Evolutionary conservation across 2,329 filamentous ascomycete species (phyloP), one percentile per base, ranked within the genome.

Genomic region (Phaeoacremonium minimum): DNA sequence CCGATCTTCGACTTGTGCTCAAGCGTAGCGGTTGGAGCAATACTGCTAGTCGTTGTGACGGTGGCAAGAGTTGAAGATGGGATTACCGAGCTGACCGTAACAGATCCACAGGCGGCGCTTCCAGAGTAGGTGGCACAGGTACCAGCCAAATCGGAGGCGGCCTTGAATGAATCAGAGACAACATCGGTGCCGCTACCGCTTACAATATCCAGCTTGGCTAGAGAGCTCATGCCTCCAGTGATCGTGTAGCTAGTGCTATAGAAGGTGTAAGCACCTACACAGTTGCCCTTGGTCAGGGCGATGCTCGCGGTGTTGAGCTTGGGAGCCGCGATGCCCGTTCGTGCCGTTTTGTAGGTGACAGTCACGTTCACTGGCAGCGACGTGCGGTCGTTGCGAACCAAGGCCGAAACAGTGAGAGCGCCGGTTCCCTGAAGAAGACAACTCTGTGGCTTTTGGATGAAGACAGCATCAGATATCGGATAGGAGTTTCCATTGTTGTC

Each of bases 401-500:
- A 65, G 18, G 68, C 71, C 1, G 63, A 59, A 14, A 71, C 53
- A 5, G 63, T 71, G 7, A 72, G 52, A 6, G 57, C 57, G 4
- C 70, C 71, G 4, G 55, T 48, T 1, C 53, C 56, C 28, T 65
- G 58, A 5, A 66, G 50, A 13, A 78, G 54, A 46, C 77, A 81
- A 58, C 74, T 80, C 49, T 80, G 75, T 1, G 71, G 67, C 15
- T 56, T 60, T 52, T 80, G 76, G 31, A 77, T 58, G 22, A 81
- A 57, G 16, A 80, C 55, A 7, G 58, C 68, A 48, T 81, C 77
- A 32, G 73, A 65, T 4, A 81, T 48, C 3, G 67, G 68, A 40
- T 77, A 81, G 2, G 61, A 62, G 26, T 66, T 61, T 6, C 75
- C 76, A 46, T 80, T 80, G 52, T 81, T 82, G 48, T 78, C 67